Base-by-base conservation (phyloP, 2,329 filamentous ascomycete genomes). In the Pyricularia sp. region DNA sequence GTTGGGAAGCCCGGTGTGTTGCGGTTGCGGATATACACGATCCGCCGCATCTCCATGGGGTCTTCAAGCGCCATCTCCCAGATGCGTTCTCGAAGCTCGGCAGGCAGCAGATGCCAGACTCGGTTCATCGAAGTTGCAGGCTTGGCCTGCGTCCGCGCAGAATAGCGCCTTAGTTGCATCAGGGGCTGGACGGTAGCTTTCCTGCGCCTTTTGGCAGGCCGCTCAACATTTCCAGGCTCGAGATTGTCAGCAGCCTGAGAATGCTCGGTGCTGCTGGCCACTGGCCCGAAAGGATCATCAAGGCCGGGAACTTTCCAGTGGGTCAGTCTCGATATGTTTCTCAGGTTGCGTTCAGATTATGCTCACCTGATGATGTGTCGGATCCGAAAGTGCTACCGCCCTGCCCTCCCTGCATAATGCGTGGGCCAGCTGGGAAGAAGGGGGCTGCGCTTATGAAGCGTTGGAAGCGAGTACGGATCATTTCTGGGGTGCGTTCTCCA, bases 1-100 rank as follows among this genome's bases (percentile, higher is more conserved):
- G 10, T 23, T 11, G 58, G 58, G 31, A 66, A 69, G 6, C 23
- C 10, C 2, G 64, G 30, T 2, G 23, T 28, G 31, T 36, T 28
- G 12, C 55, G 28, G 28, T 69, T 69, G 7, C 28, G 65, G 23
- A 69, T 20, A 20, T 42, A 50, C 4, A 69, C 68, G 12, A 61
- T 36, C 30, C 68, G 68, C 4, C 58, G 58, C 5, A 30, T 26
- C 3, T 31, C 6, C 17, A 50, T 14, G n/a, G 28, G 25, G 26
- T 67, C 64, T 11, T 36, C n/a, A 2, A 42, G 33, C 9, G 68
- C 68, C 12, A 55, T 3, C 6, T 66, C 14, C 68, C 68, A 69
- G 3, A 69, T 31, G 1, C 30, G 25, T 4, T 66, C n/a, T 65
- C 66, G 31, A 6, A 69, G n/a, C 25, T 69, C 68, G 4, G 23